These are phyloP conservation scores for Ganoderma lingzhi DNA, from an alignment of 1,284 basidiomycete species.

Conservation along the genomic window DNA sequence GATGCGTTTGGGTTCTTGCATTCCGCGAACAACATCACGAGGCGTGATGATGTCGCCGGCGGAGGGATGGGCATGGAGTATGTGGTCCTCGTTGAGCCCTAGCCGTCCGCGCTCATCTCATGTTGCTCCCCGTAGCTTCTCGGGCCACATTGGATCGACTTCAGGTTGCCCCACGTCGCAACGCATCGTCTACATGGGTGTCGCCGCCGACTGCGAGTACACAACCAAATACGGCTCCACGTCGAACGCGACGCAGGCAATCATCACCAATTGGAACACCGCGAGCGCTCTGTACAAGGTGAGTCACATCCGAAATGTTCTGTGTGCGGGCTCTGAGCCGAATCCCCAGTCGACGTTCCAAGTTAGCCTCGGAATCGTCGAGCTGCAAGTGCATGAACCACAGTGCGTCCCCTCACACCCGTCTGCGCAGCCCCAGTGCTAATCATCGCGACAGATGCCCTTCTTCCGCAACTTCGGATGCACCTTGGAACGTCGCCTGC, in stretches of 20 bases:
- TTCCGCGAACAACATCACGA: slow-evolving; percentile 43
- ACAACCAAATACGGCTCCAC: slow-evolving; percentile 66
- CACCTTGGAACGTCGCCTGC: slow-evolving; percentile 71
- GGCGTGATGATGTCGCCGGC: slow-evolving; percentile 66
- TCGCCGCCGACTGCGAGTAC: slow-evolving; percentile 91
- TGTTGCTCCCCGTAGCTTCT: slow-evolving; percentile 58
- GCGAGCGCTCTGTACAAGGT: slow-evolving; percentile 84
- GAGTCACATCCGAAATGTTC: slow-evolving; percentile 19
- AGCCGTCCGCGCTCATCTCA: not conserved
- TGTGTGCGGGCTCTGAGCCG: not conserved
- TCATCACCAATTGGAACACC: slow-evolving; percentile 82
- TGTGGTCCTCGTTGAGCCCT: slow-evolving; percentile 31
- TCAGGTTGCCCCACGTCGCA: slow-evolving; percentile 80
- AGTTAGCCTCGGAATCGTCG: slow-evolving; percentile 85
- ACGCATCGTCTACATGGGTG: slow-evolving; percentile 85
- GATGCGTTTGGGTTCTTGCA: slow-evolving; percentile 48
- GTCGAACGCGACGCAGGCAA: slow-evolving; percentile 75
- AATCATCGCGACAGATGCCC: slow-evolving; percentile 57
- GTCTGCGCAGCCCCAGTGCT: not conserved
- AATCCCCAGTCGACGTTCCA: slow-evolving; percentile 75
- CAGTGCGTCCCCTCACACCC: slow-evolving; percentile 42
- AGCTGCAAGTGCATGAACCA: slow-evolving; percentile 73
- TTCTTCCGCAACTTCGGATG: slow-evolving; percentile 49
- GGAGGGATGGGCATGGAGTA: slow-evolving; percentile 62
- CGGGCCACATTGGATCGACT: slow-evolving; percentile 69